Evolutionary conservation across 1,284 basidiomycete species (phyloP).

Genomic region (Inonotus hispidus): DNA sequence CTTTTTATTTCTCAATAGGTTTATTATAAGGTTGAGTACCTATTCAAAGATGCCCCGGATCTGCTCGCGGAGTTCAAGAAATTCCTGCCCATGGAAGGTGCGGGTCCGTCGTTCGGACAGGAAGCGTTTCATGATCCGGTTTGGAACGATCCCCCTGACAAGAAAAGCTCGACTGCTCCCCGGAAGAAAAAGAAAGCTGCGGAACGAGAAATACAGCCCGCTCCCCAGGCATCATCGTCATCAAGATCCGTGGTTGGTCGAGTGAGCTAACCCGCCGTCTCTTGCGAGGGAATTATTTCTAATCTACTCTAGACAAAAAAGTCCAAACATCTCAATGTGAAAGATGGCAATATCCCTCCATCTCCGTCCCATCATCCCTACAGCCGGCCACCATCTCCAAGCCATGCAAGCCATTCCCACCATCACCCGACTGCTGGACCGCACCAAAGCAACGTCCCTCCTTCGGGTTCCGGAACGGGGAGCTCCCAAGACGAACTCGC

Average conservation of each 20-base stretch:
- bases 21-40: slow-evolving; percentile 85
- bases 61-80: slow-evolving; percentile 94
- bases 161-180: slow-evolving; percentile 34
- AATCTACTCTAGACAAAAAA: slow-evolving; percentile 24
- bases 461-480: slow-evolving; percentile 7
- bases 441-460: slow-evolving; percentile 26
- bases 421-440: slow-evolving; percentile 22
- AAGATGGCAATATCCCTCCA: slow-evolving; percentile 17
- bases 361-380: slow-evolving; percentile 18
- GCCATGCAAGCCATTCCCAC: slow-evolving; percentile 13
- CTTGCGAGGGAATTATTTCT: background rate
- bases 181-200: slow-evolving; percentile 51
- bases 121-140: slow-evolving; percentile 1
- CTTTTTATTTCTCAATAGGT: slow-evolving; percentile 54
- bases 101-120: slow-evolving; percentile 33
- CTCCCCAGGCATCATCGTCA: slow-evolving; percentile 40
- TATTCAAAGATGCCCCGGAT: slow-evolving; percentile 93
- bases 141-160: slow-evolving; percentile 35
- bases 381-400: slow-evolving; percentile 19
- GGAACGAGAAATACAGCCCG: slow-evolving; percentile 58
- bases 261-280: background rate
- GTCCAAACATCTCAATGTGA: slow-evolving; percentile 25
- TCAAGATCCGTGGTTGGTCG: slow-evolving; percentile 20
- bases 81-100: slow-evolving; percentile 68
- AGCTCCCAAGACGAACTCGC: slow-evolving; percentile 79